A percentile compares a stretch with the other conserved stretches of the same genome.
Evolutionary conservation across 495 filamentous ascomycete genomes (phyloP).

Genomic region (Pyrenopolyporus hunteri): DNA sequence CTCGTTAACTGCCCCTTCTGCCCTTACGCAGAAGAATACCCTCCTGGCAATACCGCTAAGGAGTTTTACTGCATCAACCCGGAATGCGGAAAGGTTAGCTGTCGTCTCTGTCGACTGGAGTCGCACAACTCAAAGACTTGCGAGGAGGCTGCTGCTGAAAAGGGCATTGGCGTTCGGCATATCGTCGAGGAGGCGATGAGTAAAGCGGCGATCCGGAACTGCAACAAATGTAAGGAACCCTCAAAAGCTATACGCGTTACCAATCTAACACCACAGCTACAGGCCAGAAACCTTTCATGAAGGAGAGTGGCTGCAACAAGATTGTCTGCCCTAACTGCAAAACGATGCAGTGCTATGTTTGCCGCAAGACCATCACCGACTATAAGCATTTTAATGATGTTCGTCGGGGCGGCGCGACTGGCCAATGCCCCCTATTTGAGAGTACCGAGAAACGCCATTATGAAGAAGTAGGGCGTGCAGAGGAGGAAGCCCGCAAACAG

Average conservation of each 20-base stretch:
- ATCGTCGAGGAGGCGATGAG: slow-evolving; percentile 84
- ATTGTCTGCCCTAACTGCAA: slow-evolving; percentile 70
- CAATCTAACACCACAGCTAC: slow-evolving; percentile 33
- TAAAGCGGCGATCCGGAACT: slow-evolving; percentile 74
- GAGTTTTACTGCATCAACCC: slow-evolving; percentile 76
- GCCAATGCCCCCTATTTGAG: slow-evolving; percentile 72
- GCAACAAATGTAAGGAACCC: slow-evolving; percentile 63
- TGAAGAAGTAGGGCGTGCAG: slow-evolving; percentile 69
- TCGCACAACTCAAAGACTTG: slow-evolving; percentile 80
- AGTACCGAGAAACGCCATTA: slow-evolving; percentile 65
- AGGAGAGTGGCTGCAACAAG: slow-evolving; percentile 84
- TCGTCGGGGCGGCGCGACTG: slow-evolving; percentile 48
- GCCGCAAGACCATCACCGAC: slow-evolving; percentile 60
- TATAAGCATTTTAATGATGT: slow-evolving; percentile 61
- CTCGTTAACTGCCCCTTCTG: slow-evolving; percentile 82
- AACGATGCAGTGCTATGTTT: slow-evolving; percentile 75
- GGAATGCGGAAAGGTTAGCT: slow-evolving; percentile 70
- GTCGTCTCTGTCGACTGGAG: slow-evolving; percentile 72
- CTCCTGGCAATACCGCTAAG: slow-evolving; percentile 69
- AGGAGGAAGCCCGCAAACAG: slow-evolving; percentile 62
- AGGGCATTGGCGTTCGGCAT: slow-evolving; percentile 63
- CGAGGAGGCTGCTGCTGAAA: slow-evolving; percentile 67
- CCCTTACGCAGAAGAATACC: slow-evolving; percentile 74
- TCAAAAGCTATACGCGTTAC: not conserved
- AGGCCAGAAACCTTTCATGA: slow-evolving; percentile 70